Percentiles rank a stretch among this genome's conserved stretches.
phyloP scores from a whole-genome alignment of 2,329 filamentous ascomycete species.

The Dactylella cylindrospora region DNA sequence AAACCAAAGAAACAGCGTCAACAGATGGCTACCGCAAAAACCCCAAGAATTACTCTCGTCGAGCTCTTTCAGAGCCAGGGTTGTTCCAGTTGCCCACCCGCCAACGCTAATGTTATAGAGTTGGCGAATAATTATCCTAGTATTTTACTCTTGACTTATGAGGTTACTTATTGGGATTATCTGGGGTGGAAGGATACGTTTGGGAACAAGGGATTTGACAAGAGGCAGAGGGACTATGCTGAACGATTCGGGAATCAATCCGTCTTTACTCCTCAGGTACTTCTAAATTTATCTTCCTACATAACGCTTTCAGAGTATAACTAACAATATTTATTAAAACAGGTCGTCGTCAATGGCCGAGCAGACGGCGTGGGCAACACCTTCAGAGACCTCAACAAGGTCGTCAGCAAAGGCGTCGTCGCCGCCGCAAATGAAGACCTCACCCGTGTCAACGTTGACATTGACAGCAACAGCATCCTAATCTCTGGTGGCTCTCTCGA shows the following conservation, averaged over 20 bases:
- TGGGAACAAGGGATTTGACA: slow-evolving; percentile 49
- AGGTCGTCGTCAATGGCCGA: slow-evolving; percentile 49
- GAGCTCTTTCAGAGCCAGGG: slow-evolving; percentile 53
- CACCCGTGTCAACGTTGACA: slow-evolving; percentile 16
- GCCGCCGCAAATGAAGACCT: slow-evolving; percentile 36
- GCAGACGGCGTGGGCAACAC: slow-evolving; percentile 48
- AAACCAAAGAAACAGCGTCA: slow-evolving; percentile 20
- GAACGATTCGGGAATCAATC: slow-evolving; percentile 49
- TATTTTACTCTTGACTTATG: slow-evolving; percentile 51
- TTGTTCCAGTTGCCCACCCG: slow-evolving; percentile 51
- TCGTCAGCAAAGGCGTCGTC: slow-evolving; percentile 35
- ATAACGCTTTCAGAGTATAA: background rate
- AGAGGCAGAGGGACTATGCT: slow-evolving; percentile 51
- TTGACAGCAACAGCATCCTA: slow-evolving; percentile 36
- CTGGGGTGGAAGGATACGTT: slow-evolving; percentile 51
- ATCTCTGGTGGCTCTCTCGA: slow-evolving; percentile 21
- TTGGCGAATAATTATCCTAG: slow-evolving; percentile 49
- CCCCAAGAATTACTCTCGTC: slow-evolving; percentile 47
- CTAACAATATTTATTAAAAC: background rate
- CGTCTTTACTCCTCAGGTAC: slow-evolving; percentile 50
- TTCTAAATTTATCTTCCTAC: background rate
- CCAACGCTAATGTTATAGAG: slow-evolving; percentile 50
- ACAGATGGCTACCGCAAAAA: slow-evolving; percentile 22
- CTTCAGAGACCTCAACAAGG: slow-evolving; percentile 39
- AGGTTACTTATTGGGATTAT: slow-evolving; percentile 52